Evolutionary conservation across 2,329 filamentous ascomycete species (phyloP).

Genomic region (Claviceps capensis): DNA sequence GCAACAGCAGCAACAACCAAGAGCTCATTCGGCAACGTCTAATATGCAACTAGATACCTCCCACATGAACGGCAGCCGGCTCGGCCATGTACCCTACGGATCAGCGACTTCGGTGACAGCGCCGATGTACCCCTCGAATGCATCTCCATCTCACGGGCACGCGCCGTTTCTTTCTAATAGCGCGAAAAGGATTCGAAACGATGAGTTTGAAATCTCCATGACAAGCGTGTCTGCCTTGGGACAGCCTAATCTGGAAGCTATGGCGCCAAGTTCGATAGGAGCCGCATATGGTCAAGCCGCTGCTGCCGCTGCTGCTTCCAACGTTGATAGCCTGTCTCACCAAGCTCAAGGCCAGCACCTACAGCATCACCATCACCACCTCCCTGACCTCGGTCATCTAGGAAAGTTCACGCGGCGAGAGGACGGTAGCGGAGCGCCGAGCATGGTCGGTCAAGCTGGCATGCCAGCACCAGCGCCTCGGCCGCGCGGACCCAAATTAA

Average conservation of each 20-base stretch:
- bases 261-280: constrained; percentile 40
- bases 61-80: constrained; percentile 38
- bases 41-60: constrained; percentile 38
- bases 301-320: constrained; percentile 13
- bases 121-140: constrained; percentile 37
- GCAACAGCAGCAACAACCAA: not conserved
- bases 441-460: constrained; percentile 70
- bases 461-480: constrained; percentile 75
- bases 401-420: constrained; percentile 53
- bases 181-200: constrained; percentile 41
- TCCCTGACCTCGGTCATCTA: constrained; percentile 59
- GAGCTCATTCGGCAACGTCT: constrained; percentile 27
- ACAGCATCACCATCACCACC: constrained; percentile 75
- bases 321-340: constrained; percentile 2
- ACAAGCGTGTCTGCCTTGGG: constrained; percentile 37
- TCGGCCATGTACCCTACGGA: constrained; percentile 40
- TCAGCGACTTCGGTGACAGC: constrained; percentile 33
- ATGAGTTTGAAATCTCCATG: constrained; percentile 44
- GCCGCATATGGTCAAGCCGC: constrained; percentile 34
- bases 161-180: constrained; percentile 18
- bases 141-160: constrained; percentile 24
- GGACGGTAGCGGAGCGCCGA: constrained; percentile 53
- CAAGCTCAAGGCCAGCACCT: constrained; percentile 7
- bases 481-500: constrained; percentile 78
- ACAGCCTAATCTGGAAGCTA: constrained; percentile 39